Percentiles rank a stretch among this genome's conserved stretches.
These are phyloP conservation scores for Globisporangium apiculatum DNA, from an alignment of 352 stramenopile species.

Conservation along the genomic window DNA sequence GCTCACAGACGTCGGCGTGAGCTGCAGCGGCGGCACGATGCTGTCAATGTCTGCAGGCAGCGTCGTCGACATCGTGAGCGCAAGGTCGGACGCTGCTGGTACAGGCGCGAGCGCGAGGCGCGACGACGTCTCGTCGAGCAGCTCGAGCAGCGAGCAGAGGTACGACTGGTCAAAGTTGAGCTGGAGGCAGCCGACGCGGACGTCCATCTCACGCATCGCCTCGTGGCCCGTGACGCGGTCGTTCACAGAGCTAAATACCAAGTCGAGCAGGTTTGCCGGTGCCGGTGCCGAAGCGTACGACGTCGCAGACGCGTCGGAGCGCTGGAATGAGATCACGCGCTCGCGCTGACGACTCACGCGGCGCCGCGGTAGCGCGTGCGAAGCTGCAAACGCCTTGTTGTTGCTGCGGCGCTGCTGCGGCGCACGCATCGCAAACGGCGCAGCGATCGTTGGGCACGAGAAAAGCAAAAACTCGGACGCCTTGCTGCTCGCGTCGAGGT, in stretches of 20 bases:
- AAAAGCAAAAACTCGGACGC: constrained; percentile 74
- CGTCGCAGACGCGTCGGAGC: background rate
- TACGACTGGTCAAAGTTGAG: constrained; percentile 84
- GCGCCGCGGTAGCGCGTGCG: constrained; percentile 20
- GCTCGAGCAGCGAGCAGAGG: constrained; percentile 63
- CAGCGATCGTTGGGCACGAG: constrained; percentile 59
- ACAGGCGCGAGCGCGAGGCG: constrained; percentile 30
- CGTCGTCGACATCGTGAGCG: background rate
- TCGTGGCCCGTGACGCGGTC: constrained; percentile 55
- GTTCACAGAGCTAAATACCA: constrained; percentile 50
- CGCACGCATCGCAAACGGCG: constrained; percentile 53
- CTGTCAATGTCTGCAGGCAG: constrained; percentile 19
- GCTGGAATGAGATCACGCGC: constrained; percentile 60
- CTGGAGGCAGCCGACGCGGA: constrained; percentile 70
- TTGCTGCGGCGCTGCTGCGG: constrained; percentile 31
- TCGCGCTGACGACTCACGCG: constrained; percentile 39
- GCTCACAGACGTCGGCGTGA: constrained; percentile 45
- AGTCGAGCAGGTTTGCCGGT: constrained; percentile 53
- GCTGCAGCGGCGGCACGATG: constrained; percentile 44
- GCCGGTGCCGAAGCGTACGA: constrained; percentile 5
- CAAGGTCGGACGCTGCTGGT: constrained; percentile 11
- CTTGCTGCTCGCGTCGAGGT: constrained; percentile 47
- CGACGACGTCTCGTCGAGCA: constrained; percentile 63
- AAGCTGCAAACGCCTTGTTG: constrained; percentile 17
- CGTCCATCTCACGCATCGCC: constrained; percentile 45